phyloP scores from a whole-genome alignment of 305 asterid species.

The Solanum hybrid region DNA sequence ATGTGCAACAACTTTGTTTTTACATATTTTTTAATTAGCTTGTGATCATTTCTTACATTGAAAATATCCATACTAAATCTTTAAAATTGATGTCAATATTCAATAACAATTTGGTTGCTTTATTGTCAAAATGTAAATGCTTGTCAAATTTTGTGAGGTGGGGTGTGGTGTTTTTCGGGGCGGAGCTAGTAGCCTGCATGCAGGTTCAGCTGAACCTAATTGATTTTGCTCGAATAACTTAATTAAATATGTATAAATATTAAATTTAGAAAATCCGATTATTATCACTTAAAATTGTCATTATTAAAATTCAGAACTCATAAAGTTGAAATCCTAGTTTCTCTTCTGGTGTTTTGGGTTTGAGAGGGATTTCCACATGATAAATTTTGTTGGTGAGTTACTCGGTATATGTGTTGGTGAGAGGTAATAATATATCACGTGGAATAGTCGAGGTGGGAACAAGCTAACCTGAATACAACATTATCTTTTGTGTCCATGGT shows the following conservation, averaged over 20 bases:
- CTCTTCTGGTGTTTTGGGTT: neutral
- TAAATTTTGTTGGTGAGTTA: neutral
- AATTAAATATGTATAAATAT: neutral
- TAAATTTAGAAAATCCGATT: neutral
- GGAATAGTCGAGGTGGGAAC: neutral
- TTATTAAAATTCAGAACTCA: neutral
- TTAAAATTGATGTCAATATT: neutral
- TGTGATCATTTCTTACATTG: neutral
- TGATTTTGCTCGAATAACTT: neutral
- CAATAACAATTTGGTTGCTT: neutral
- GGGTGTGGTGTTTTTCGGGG: neutral
- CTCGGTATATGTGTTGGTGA: neutral
- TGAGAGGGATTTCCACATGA: neutral
- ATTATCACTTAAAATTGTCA: neutral
- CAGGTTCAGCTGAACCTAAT: neutral
- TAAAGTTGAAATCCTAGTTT: neutral
- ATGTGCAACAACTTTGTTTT: neutral
- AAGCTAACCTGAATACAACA: neutral
- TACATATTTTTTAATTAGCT: neutral
- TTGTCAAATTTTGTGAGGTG: neutral
- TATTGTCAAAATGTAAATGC: neutral
- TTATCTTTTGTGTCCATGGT: neutral
- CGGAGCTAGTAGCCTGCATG: neutral
- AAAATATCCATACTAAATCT: neutral
- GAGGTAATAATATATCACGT: neutral